These are phyloP conservation scores for Salix koriyanagi DNA, from an alignment of 345 rosid genomes.

Conservation along the genomic window DNA sequence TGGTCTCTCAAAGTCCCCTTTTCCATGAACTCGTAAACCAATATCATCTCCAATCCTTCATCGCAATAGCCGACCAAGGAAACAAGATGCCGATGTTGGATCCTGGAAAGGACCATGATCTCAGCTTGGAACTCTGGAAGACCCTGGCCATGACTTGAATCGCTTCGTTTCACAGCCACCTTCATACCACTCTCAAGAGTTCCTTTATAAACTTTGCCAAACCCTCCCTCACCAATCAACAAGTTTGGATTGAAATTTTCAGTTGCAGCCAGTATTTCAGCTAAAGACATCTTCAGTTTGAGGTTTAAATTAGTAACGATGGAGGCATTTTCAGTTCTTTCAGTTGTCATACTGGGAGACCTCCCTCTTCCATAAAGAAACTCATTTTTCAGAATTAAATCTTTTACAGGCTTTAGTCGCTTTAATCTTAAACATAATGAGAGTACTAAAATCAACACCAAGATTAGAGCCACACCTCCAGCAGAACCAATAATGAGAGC, in stretches of 20 bases:
- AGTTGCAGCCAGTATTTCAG: slow-evolving; percentile 12
- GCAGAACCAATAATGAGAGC: too few relatives aligned
- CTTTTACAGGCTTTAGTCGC: background rate
- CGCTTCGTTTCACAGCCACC: slow-evolving; percentile 17
- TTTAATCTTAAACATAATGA: background rate
- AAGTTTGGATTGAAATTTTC: background rate
- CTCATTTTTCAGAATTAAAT: too few relatives aligned
- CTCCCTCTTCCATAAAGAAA: background rate
- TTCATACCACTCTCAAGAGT: background rate
- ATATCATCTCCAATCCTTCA: too few relatives aligned
- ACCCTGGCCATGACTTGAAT: background rate
- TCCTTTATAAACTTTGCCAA: background rate
- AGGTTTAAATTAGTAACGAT: slow-evolving; percentile 9
- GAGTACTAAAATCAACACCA: too few relatives aligned
- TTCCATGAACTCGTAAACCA: too few relatives aligned
- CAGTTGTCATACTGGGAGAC: slow-evolving; percentile 2
- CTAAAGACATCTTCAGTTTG: slow-evolving; percentile 15
- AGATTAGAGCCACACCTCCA: too few relatives aligned
- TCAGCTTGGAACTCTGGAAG: too few relatives aligned
- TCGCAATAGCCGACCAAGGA: too few relatives aligned
- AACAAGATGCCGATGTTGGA: too few relatives aligned
- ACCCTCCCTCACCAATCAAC: slow-evolving; percentile 16
- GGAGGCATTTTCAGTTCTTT: background rate
- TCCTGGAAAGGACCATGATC: too few relatives aligned
- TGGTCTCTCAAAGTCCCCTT: too few relatives aligned